A percentile compares a stretch with the other conserved stretches of the same genome.
These are phyloP conservation scores for Diaporthe citri DNA, from an alignment of 2,329 filamentous ascomycete genomes.

Conservation along the genomic window DNA sequence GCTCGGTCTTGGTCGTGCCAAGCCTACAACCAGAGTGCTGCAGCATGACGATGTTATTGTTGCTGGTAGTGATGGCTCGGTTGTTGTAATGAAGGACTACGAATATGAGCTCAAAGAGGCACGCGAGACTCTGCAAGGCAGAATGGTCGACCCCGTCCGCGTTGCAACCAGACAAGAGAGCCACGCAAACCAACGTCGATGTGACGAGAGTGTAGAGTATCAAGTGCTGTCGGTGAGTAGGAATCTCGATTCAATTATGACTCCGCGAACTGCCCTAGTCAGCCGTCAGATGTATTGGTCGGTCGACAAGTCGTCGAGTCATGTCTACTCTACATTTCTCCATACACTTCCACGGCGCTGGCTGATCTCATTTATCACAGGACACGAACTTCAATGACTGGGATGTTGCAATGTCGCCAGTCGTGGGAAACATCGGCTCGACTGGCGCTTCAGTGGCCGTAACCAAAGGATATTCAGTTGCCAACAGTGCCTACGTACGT, in stretches of 20 bases:
- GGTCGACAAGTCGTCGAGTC: not conserved
- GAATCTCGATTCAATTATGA: not conserved
- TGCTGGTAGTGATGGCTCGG: slow-evolving; percentile 42
- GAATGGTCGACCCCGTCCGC: slow-evolving; percentile 15
- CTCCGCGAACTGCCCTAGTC: too few relatives aligned
- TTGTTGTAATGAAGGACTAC: slow-evolving; percentile 45
- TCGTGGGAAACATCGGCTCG: slow-evolving; percentile 48
- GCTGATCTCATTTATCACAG: slow-evolving; percentile 42
- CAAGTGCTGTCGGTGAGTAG: slow-evolving; percentile 42
- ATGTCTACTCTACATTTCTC: not conserved
- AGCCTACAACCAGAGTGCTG: slow-evolving; percentile 22
- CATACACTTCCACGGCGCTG: not conserved
- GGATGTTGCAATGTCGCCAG: slow-evolving; percentile 54
- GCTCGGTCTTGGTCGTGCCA: slow-evolving; percentile 16
- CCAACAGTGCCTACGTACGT: slow-evolving; percentile 50
- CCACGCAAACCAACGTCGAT: slow-evolving; percentile 35
- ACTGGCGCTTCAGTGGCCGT: slow-evolving; percentile 48
- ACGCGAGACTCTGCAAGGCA: slow-evolving; percentile 27
- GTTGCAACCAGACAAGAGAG: not conserved
- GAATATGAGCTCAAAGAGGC: slow-evolving; percentile 42
- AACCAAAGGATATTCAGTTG: slow-evolving; percentile 49
- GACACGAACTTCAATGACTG: slow-evolving; percentile 52
- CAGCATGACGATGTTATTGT: slow-evolving; percentile 46
- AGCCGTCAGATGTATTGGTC: too few relatives aligned
- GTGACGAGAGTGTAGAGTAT: slow-evolving; percentile 44